Evolutionary conservation across 345 rosid genomes (phyloP), one percentile per base, ranked within the genome.

Genomic region (Litchi chinensis): DNA sequence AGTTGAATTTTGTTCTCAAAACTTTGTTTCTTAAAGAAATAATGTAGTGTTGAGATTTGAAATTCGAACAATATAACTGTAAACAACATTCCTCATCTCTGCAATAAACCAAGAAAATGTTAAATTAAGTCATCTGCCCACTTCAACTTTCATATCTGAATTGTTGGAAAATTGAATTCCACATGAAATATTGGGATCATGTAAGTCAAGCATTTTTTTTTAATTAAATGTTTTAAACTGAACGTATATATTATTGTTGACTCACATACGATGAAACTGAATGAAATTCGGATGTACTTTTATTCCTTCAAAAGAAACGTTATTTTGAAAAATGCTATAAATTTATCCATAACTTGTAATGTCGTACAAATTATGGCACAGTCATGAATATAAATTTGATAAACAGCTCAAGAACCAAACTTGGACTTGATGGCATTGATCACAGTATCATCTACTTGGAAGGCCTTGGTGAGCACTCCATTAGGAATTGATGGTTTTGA

Each of bases 401-500:
- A 6, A 66, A 2, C 7, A 32, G 19, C 50, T 39, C 54, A 79
- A 68, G 79, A 60, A 68, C 77, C 85, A 76, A 91, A 88, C 82
- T 86, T 94, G 77, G 92, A 84, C 81, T 78, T 90, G 21, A 89
- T 87, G 73, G 68, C 71, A 26, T 86, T 75, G 72, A 90, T 82
- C 7, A 89, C 82, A 6, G 77, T 72, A 21, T 82, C 85, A 13
- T 79, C 87, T 6, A 86, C 91, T 32, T 79, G 91, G 79, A 94
- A 89, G 44, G 94, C 67, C 79, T 83, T 88, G 10, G 90, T 84
- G 65, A 92, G 70, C 63, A 94, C 94, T 12, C 78, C 77, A 73
- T 83, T 87, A 19, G 94, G 97, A 59, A 95, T 85, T 24, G 84
- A 16, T 63, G 97, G 96, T 2, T 63, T 69, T 12, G 93, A 81